Base-by-base conservation (phyloP, 2,329 filamentous ascomycete genomes). In the Tolypocladium inflatum region DNA sequence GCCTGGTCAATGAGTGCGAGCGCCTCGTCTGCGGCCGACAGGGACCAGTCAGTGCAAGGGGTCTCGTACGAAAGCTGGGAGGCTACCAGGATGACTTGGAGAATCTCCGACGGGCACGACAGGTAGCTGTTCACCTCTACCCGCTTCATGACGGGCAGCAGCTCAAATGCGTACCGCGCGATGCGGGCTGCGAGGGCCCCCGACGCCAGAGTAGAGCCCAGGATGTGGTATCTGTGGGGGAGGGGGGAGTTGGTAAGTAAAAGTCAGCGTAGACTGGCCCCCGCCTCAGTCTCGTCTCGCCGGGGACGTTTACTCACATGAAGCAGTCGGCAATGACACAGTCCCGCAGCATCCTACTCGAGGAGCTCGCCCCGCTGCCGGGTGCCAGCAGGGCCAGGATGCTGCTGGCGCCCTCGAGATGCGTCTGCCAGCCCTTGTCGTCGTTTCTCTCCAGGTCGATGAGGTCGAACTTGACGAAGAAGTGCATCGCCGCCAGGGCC, bases 391-490 rank as follows among this genome's bases (percentile, higher is more conserved):
- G 63, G 43, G 71, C 68, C 61, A 76, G 66, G 35, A 80, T 73
- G 58, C 68, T 73, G 55, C 74, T 74, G 26, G 76, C 77, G 8
- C 76, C 78, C 38, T 74, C 71, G 51, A 80, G 69, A 63, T 80
- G 78, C 50, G 72, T 67, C 61, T 73, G 73, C 78, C 78, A 80
- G 58, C 71, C 70, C 57, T 69, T 72, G 7, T 71, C 69, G 23
- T 69, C 72, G 26, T 70, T 70, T 59, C 71, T 73, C 15, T 78
- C 75, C 13, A 78, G 66, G 60, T 80, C 78, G 52, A 80, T 76
- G n/a, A 80, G 68, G 55, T 80, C 71, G 59, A 80, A 78, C 59
- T 79, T 78, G 66, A 80, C 71, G 58, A 80, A 79, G 65, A 80
- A 80, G 55, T 80, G 72, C 58, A 79, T 74, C 2, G 78, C 76